Base-by-base conservation (phyloP, 2,329 filamentous ascomycete genomes). In the Septoria linicola region DNA sequence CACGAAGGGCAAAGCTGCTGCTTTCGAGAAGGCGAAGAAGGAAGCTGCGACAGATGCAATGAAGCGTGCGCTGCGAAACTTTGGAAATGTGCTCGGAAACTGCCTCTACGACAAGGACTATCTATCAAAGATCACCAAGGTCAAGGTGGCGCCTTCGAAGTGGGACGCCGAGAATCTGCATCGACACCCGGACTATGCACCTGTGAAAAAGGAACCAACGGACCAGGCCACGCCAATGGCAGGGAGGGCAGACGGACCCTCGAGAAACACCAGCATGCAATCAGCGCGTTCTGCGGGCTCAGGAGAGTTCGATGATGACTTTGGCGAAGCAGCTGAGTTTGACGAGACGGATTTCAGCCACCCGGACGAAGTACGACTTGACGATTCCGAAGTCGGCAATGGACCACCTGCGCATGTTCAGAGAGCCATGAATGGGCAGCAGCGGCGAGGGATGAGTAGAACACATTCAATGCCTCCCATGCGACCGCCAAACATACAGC, bases 21-120 rank as follows among this genome's bases (percentile, higher is more conserved):
- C 92, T 0, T 99, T 97, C 65, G 93, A 99, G 69, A 99, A 99
- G 72, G 91, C 93, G 1, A 99, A 97, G 76, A 99, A 99, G 70
- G 91, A 97, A 74, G 95, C 89, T 6, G 95, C 90, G 2, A 97
- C 95, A 8, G 93, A 99, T 72, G 93, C 84, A 1, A 68, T 99
- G 66, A 99, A 99, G 72, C 81, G 93, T 59, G 83, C 93, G 1
- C 68, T 99, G 64, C 81, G 92, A 53, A 96, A 84, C 58, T 99
- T 99, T 71, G 93, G 93, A 53, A 97, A 97, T 63, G 87, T 97
- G 13, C 77, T 99, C 48, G 93, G 93, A n/a, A 99, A 97, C 68
- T 99, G 93, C 75, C 84, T 99, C 53, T 97, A 99, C 72, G 93
- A 99, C 73, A 95, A 96, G 71, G 85, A 92, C 55, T 99, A 96